Evolutionary conservation across 2,329 filamentous ascomycete species (phyloP).

Genomic region (Thelonectria discophora): DNA sequence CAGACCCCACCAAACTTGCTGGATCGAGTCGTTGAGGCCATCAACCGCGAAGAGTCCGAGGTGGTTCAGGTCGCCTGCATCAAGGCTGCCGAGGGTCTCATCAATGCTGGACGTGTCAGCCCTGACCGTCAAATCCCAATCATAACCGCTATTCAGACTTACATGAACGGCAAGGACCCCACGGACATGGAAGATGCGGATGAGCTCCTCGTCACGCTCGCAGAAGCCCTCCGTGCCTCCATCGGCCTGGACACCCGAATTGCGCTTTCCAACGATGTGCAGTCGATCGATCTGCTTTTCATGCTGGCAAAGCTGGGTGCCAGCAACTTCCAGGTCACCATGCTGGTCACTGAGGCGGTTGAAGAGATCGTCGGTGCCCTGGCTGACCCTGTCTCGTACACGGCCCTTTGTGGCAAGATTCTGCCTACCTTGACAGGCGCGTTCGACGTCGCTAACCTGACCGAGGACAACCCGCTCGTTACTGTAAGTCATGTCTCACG

Average conservation of each 20-base stretch:
- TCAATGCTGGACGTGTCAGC: conserved; percentile 61
- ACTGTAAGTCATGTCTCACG: conserved; percentile 60
- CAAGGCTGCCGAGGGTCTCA: conserved; percentile 79
- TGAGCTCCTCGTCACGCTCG: conserved; percentile 88
- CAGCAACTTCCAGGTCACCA: conserved; percentile 88
- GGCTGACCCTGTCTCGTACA: conserved; percentile 74
- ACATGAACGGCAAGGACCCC: conserved; percentile 81
- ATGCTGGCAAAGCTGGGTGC: conserved; percentile 88
- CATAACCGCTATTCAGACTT: conserved; percentile 72
- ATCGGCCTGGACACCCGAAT: conserved; percentile 82
- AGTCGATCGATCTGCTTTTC: conserved; percentile 86
- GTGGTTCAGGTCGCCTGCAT: conserved; percentile 93
- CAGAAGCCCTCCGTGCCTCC: conserved; percentile 84
- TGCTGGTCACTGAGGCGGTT: conserved; percentile 89
- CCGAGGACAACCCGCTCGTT: conserved; percentile 83
- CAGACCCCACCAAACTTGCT: conserved; percentile 71
- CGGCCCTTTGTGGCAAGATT: conserved; percentile 83
- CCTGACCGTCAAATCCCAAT: conserved; percentile 68
- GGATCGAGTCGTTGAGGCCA: conserved; percentile 77
- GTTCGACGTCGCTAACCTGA: conserved; percentile 87
- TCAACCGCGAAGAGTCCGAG: conserved; percentile 80
- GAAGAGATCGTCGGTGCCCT: conserved; percentile 83
- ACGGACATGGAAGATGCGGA: conserved; percentile 87
- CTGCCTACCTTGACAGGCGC: conserved; percentile 87
- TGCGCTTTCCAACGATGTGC: conserved; percentile 74